phyloP scores from a whole-genome alignment of 169 alveolate genomes.

The Eimeria sp. region DNA sequence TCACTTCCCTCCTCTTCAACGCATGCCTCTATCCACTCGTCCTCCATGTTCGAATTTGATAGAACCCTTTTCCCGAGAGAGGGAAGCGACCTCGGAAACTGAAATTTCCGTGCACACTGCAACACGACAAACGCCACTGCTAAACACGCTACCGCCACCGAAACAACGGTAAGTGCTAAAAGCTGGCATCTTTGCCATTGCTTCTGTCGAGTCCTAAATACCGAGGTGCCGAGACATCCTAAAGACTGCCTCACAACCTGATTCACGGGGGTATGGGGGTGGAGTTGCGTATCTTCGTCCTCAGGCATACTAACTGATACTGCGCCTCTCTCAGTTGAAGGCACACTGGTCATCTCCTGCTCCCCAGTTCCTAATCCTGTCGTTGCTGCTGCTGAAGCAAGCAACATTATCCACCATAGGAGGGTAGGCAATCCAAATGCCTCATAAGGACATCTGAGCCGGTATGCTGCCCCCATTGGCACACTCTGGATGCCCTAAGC shows the following conservation, averaged over 20 bases:
- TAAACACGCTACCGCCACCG: neutral
- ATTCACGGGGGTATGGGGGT: neutral
- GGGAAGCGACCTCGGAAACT: neutral
- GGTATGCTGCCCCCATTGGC: neutral
- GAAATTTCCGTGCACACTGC: neutral
- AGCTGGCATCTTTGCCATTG: neutral
- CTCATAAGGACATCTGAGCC: neutral
- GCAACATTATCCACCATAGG: neutral
- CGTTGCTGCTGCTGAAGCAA: constrained; percentile 10
- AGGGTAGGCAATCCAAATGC: neutral
- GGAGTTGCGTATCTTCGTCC: neutral
- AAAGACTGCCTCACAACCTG: neutral
- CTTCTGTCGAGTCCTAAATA: neutral
- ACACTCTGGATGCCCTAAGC: neutral
- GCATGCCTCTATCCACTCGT: neutral
- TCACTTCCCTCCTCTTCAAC: neutral
- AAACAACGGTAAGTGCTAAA: neutral
- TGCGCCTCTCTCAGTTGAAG: neutral
- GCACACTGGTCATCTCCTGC: neutral
- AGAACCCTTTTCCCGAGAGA: neutral
- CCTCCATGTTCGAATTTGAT: neutral
- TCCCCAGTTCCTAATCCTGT: neutral
- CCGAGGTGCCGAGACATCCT: neutral
- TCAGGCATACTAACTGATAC: neutral
- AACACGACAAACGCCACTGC: neutral